Conservation (phyloP, 1,139 yeast genomes). For the Suhomyces atakaporum region DNA sequence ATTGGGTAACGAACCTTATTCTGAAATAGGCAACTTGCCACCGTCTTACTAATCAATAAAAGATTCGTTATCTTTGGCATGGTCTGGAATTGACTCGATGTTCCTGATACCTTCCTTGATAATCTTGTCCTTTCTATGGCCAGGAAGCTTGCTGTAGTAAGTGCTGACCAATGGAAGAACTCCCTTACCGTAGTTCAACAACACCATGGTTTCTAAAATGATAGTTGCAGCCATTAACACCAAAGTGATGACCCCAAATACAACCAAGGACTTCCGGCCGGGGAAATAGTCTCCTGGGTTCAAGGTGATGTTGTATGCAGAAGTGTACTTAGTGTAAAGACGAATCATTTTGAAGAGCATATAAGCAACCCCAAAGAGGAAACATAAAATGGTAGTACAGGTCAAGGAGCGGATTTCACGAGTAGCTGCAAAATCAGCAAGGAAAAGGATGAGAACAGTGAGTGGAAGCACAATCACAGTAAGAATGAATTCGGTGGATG, state of each 20-base stretch:
- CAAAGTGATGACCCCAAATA: slow-evolving; percentile 51
- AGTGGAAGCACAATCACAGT: slow-evolving; percentile 53
- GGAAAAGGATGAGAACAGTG: slow-evolving; percentile 40
- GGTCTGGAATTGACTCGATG: slow-evolving; percentile 1
- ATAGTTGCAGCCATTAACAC: slow-evolving; percentile 42
- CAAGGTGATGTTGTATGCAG: slow-evolving; percentile 21
- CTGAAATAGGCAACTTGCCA: too few species aligned
- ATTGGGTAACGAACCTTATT: too few species aligned
- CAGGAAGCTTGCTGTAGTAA: slow-evolving; percentile 25
- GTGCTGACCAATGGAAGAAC: slow-evolving; percentile 33
- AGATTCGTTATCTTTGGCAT: slow-evolving; percentile 7
- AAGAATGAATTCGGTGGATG: slow-evolving; percentile 50
- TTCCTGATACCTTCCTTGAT: slow-evolving; percentile 1
- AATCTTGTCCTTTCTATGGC: slow-evolving; percentile 8
- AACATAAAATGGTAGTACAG: slow-evolving; percentile 31
- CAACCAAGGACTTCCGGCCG: slow-evolving; percentile 49
- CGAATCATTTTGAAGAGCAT: slow-evolving; percentile 53
- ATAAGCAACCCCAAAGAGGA: slow-evolving; percentile 49
- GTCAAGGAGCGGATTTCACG: slow-evolving; percentile 38
- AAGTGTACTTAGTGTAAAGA: slow-evolving; percentile 46
- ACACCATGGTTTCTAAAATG: slow-evolving; percentile 36
- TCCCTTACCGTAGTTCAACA: slow-evolving; percentile 44
- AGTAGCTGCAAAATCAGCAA: slow-evolving; percentile 42
- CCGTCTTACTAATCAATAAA: slow-evolving; percentile 5
- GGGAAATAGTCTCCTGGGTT: slow-evolving; percentile 43